A percentile compares a stretch with the other conserved stretches of the same genome.
These are phyloP conservation scores for Chaetomium globosum DNA, from an alignment of 2,329 filamentous ascomycete species.

Conservation along the genomic window DNA sequence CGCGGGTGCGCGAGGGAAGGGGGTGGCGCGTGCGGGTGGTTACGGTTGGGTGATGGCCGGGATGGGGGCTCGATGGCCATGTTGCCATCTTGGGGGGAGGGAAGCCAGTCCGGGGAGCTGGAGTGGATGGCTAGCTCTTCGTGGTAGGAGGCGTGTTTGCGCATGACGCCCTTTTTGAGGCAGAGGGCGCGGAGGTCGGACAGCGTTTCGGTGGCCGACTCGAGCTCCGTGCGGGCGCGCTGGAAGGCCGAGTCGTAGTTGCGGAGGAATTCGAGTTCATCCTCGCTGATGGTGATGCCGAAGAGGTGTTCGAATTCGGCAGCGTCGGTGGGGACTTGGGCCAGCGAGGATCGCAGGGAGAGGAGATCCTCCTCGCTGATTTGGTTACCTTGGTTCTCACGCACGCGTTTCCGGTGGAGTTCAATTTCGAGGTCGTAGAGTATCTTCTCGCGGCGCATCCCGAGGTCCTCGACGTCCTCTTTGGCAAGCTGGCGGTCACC, in stretches of 20 bases:
- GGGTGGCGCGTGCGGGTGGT: background rate
- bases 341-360: constrained; percentile 40
- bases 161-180: constrained; percentile 48
- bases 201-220: constrained; percentile 42
- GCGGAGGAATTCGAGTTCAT: constrained; percentile 50
- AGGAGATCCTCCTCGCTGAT: constrained; percentile 45
- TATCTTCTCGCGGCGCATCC: constrained; percentile 45
- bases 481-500: constrained; percentile 52
- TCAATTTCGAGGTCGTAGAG: constrained; percentile 43
- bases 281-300: constrained; percentile 39
- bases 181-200: constrained; percentile 46
- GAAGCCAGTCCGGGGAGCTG: constrained; percentile 35
- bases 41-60: constrained; percentile 43
- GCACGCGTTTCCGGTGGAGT: constrained; percentile 31
- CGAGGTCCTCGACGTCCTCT: constrained; percentile 52
- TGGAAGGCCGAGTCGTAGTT: constrained; percentile 47
- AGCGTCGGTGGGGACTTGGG: constrained; percentile 32
- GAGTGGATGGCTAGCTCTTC: constrained; percentile 48
- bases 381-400: constrained; percentile 29
- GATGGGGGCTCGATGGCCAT: constrained; percentile 46
- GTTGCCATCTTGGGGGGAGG: constrained; percentile 42
- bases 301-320: constrained; percentile 31
- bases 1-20: constrained; percentile 44
- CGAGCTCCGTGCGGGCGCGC: constrained; percentile 42
- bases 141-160: constrained; percentile 46